Percentiles rank a stretch among this genome's conserved stretches.
These are phyloP conservation scores for Sclerotinia nivalis DNA, from an alignment of 2,329 filamentous ascomycete species.

Conservation along the genomic window DNA sequence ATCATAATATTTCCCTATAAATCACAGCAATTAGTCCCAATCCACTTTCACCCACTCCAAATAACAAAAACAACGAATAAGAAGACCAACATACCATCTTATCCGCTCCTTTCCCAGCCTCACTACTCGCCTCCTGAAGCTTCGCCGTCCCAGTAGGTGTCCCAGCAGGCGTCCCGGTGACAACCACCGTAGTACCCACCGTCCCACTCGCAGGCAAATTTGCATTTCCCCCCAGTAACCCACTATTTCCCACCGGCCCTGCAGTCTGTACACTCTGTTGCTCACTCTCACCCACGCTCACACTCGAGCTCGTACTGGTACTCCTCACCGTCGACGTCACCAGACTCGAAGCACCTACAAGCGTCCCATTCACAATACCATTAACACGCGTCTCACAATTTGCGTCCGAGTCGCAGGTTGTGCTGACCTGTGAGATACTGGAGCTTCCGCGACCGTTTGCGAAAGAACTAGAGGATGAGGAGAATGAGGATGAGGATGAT, in stretches of 20 bases:
- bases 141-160: neutral
- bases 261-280: neutral
- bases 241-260: neutral
- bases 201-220: conserved; percentile 6
- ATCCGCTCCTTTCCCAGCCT: neutral
- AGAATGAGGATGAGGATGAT: conserved; percentile 5
- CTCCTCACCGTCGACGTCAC: neutral
- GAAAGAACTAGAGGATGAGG: conserved; percentile 16
- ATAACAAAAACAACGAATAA: neutral
- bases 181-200: conserved; percentile 6
- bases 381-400: conserved; percentile 11
- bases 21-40: neutral
- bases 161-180: neutral
- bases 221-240: neutral
- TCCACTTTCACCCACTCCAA: neutral
- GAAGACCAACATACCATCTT: neutral
- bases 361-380: conserved; percentile 7
- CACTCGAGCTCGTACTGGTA: neutral
- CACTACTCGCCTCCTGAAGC: neutral
- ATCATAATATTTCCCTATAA: neutral
- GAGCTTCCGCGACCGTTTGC: neutral
- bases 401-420: neutral
- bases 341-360: neutral
- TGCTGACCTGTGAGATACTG: neutral
- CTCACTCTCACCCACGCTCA: neutral